phyloP scores from a whole-genome alignment of 257 asterid genomes.

The Paraleonurus japonicus region DNA sequence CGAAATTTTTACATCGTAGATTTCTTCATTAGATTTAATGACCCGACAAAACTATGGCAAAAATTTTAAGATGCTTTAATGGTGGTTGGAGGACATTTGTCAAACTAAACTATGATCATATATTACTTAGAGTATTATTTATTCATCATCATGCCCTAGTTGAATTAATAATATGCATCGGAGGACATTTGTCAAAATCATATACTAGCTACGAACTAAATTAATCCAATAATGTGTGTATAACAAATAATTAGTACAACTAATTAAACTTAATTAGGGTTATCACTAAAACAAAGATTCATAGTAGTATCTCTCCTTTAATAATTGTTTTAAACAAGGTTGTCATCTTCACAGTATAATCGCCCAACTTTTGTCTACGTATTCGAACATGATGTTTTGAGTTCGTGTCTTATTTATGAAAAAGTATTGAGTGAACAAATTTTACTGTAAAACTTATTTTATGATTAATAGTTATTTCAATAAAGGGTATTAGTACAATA shows the following conservation, averaged over 20 bases:
- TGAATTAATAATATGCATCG: conserved; percentile 3
- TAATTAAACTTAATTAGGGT: no score
- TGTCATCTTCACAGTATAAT: neutral
- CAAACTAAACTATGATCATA: neutral
- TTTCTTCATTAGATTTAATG: neutral
- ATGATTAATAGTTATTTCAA: no score
- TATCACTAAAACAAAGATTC: neutral
- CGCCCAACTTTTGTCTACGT: neutral
- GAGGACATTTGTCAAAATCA: no score
- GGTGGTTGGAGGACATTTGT: conserved; percentile 9
- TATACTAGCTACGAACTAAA: neutral
- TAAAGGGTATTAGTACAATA: no score
- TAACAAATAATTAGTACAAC: neutral
- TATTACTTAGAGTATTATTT: neutral
- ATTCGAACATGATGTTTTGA: neutral
- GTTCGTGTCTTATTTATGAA: no score
- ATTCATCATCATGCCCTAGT: neutral
- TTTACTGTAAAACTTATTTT: no score
- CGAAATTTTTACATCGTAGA: neutral
- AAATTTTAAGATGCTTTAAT: neutral
- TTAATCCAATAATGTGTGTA: neutral
- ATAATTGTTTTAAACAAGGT: neutral
- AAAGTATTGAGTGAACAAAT: no score
- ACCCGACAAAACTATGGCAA: neutral
- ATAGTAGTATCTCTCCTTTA: neutral